These are phyloP conservation scores for Nothophoma quercina DNA, from an alignment of 2,329 filamentous ascomycete genomes.

Conservation along the genomic window DNA sequence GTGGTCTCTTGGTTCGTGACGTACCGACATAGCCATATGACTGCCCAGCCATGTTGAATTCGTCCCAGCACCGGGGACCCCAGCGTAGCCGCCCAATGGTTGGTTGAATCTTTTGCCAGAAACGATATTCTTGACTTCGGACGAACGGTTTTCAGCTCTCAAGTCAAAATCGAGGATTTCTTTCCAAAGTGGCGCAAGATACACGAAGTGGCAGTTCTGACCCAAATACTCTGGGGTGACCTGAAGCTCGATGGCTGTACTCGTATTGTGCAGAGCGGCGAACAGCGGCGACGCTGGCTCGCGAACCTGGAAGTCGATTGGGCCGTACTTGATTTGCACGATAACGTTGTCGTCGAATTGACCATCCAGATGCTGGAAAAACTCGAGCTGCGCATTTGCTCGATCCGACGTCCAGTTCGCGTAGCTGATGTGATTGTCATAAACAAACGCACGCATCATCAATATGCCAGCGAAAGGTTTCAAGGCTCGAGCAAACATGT, in stretches of 20 bases:
- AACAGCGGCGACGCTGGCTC: constrained; percentile 73
- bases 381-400: constrained; percentile 73
- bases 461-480: constrained; percentile 91
- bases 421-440: constrained; percentile 65
- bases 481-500: constrained; percentile 79
- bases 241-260: constrained; percentile 68
- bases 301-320: constrained; percentile 77
- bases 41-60: constrained; percentile 74
- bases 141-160: constrained; percentile 64
- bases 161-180: constrained; percentile 73
- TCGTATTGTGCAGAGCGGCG: constrained; percentile 57
- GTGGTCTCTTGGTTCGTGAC: not conserved
- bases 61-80: constrained; percentile 71
- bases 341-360: constrained; percentile 75
- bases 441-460: constrained; percentile 77
- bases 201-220: constrained; percentile 73
- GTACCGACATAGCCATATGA: constrained; percentile 67
- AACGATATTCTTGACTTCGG: constrained; percentile 67
- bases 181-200: constrained; percentile 73
- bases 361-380: constrained; percentile 69
- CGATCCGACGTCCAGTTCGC: constrained; percentile 71
- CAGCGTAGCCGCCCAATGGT: constrained; percentile 67
- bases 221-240: constrained; percentile 75
- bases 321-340: constrained; percentile 76
- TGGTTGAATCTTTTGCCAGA: constrained; percentile 66